These are phyloP conservation scores for Volvariella surrecta DNA, from an alignment of 1,284 basidiomycete genomes.

Conservation along the genomic window DNA sequence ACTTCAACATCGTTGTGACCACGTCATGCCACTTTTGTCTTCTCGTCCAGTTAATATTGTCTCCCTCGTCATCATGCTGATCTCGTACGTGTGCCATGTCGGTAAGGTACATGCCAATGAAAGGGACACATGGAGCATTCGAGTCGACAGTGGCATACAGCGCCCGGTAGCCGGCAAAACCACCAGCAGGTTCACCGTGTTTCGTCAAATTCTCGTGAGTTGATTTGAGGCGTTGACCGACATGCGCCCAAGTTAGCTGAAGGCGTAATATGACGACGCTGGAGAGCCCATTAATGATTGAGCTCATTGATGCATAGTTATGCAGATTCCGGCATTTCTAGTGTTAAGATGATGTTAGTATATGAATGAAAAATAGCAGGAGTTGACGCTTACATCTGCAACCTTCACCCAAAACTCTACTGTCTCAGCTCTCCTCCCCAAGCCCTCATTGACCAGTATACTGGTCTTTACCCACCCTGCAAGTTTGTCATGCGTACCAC, in stretches of 20 bases:
- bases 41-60: slow-evolving; percentile 44
- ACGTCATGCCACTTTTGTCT: slow-evolving; percentile 49
- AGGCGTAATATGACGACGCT: slow-evolving; percentile 49
- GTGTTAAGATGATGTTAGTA: slow-evolving; percentile 1
- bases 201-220: slow-evolving; percentile 42
- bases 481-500: slow-evolving; percentile 51
- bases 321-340: slow-evolving; percentile 60
- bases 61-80: slow-evolving; percentile 34
- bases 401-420: slow-evolving; percentile 71
- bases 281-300: slow-evolving; percentile 55
- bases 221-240: slow-evolving; percentile 32
- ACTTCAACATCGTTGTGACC: slow-evolving; percentile 45
- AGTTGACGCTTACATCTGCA: slow-evolving; percentile 47
- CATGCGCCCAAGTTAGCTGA: slow-evolving; percentile 62
- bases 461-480: slow-evolving; percentile 58
- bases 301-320: slow-evolving; percentile 62
- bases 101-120: slow-evolving; percentile 53
- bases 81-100: slow-evolving; percentile 51
- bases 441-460: slow-evolving; percentile 41
- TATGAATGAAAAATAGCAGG: slow-evolving; percentile 4
- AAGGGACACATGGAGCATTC: slow-evolving; percentile 52
- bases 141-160: slow-evolving; percentile 38
- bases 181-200: slow-evolving; percentile 48
- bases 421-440: slow-evolving; percentile 47
- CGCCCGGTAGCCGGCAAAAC: slow-evolving; percentile 48